Base-by-base conservation (phyloP, 176 grass and related monocot genomes). In the Luzula sylvatica region DNA sequence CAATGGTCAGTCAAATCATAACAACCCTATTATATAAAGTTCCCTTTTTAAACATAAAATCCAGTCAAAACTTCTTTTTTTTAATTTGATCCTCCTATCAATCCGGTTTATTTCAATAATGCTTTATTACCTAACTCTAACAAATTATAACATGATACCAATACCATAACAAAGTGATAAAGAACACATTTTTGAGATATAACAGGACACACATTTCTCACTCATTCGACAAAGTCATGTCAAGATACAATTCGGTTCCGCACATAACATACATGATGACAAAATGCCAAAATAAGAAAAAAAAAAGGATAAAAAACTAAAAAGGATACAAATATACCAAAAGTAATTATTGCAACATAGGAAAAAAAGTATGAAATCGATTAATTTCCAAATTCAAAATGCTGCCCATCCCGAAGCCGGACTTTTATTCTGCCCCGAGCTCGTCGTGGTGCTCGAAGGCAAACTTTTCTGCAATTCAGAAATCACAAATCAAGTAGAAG, bases 321-420 rank as follows among this genome's bases (percentile, higher is more conserved):
- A n/a, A 16, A 47, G 62, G 67, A 80, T 66, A 53, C 32, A 43
- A 68, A 52, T 51, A 12, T 52, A 26, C 3, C 72, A 26, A n/a
- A 42, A 51, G 26, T 64, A 12, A 2, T 27, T 20, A 2, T 27
- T 4, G 1, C 20, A 64, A 64, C 18, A 64, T 49, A 46, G 45
- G 41, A 64, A 26, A 64, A 46, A 64, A 24, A n/a, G n/a, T n/a
- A n/a, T n/a, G n/a, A n/a, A n/a, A n/a, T n/a, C n/a, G n/a, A 45
- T n/a, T 26, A 69, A 23, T 46, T 68, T 58, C 55, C 60, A 13
- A 28, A 43, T 26, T 98, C 69, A 98, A 82, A 98, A 98, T 69
- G 86, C 86, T 8, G 93, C 93, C 93, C 93, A 98, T 62, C 93
- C 93, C 42, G 93, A 77, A 66, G 85, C 85, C 4, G 93, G 72